A percentile compares a stretch with the other conserved stretches of the same genome.
Evolutionary conservation across 2,329 filamentous ascomycete genomes (phyloP).

Genomic region (Aspergillus sp.): DNA sequence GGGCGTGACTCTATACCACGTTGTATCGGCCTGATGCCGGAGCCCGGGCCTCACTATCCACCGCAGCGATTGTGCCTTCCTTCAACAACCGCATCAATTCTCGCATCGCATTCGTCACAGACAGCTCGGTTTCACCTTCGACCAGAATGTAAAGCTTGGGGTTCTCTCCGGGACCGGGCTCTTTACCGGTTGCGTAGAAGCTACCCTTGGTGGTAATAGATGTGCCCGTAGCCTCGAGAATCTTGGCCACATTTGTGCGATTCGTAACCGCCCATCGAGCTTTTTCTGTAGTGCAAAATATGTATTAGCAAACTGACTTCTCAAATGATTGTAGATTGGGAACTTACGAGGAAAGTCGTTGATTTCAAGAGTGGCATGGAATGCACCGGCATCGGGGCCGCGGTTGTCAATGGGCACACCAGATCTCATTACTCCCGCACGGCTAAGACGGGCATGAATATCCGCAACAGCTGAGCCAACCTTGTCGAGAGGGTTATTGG

Average conservation of each 20-base stretch:
- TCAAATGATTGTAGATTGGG: not conserved
- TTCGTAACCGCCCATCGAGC: constrained; percentile 98
- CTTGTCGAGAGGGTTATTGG: constrained; percentile 74
- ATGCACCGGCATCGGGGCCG: constrained; percentile 92
- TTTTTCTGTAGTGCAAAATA: constrained; percentile 60
- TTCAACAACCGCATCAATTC: constrained; percentile 85
- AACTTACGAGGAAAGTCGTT: constrained; percentile 87
- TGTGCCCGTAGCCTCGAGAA: constrained; percentile 88
- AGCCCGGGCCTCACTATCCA: constrained; percentile 78
- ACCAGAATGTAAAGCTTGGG: constrained; percentile 98
- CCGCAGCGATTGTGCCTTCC: constrained; percentile 86
- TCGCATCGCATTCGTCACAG: constrained; percentile 85
- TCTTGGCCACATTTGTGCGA: constrained; percentile 96
- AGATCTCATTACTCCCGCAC: constrained; percentile 82
- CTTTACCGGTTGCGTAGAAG: constrained; percentile 81
- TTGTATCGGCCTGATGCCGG: constrained; percentile 82
- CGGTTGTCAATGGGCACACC: constrained; percentile 98
- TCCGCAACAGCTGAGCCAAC: constrained; percentile 86
- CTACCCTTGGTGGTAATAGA: constrained; percentile 97
- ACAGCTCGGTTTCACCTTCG: constrained; percentile 92
- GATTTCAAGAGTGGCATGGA: constrained; percentile 96
- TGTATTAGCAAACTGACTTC: constrained; percentile 6
- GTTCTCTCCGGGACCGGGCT: constrained; percentile 70
- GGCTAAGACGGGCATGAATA: constrained; percentile 87
- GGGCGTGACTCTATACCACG: constrained; percentile 60